phyloP scores from a whole-genome alignment of 129 eudicot genomes.

The Silybum marianum region DNA sequence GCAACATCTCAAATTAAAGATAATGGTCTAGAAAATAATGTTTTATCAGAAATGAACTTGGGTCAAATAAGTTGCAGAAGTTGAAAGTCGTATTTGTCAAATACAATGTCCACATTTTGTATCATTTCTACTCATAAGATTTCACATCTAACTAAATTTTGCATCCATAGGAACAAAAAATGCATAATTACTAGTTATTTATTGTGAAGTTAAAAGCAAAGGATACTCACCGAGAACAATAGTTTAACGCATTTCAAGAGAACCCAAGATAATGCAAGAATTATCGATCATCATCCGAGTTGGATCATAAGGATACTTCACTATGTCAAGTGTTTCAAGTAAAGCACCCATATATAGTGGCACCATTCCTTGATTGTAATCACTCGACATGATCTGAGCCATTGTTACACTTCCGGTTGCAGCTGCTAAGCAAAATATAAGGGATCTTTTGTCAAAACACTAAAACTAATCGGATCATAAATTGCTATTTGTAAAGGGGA shows the following conservation, averaged over 20 bases:
- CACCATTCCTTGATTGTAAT: neutral
- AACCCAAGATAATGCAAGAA: constrained; percentile 1
- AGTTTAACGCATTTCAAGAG: constrained; percentile 35
- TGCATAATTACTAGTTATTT: neutral
- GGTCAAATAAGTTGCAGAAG: too few relatives aligned
- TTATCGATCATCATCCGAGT: neutral
- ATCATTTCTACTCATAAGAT: neutral
- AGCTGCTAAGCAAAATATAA: constrained; percentile 9
- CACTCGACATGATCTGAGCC: neutral
- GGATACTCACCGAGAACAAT: constrained; percentile 19
- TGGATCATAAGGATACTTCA: constrained; percentile 7
- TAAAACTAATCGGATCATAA: neutral
- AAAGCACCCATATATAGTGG: neutral
- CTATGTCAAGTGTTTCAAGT: neutral
- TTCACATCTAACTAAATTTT: neutral
- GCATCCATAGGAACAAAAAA: neutral
- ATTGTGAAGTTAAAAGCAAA: neutral
- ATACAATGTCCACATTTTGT: too few relatives aligned
- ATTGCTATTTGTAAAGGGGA: too few relatives aligned
- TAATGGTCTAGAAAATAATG: too few relatives aligned
- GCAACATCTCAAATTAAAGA: too few relatives aligned
- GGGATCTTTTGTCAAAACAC: neutral
- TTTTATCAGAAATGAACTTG: too few relatives aligned
- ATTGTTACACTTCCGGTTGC: neutral
- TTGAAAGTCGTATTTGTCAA: too few relatives aligned